Conservation (phyloP, 169 alveolate species). For the Neospora caninum region DNA sequence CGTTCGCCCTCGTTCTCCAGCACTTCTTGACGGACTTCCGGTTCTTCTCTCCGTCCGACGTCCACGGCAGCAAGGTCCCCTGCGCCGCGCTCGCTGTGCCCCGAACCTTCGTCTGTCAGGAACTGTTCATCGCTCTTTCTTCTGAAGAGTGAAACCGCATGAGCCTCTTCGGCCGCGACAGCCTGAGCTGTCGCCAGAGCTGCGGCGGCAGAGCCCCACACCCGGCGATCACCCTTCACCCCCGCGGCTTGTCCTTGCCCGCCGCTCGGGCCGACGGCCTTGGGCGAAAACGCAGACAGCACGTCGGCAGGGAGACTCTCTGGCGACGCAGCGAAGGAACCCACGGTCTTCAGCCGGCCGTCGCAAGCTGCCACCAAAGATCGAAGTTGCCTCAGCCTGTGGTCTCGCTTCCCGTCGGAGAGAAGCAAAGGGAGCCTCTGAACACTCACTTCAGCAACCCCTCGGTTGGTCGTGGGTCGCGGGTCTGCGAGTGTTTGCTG, state of each 20-base stretch:
- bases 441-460: too few relatives aligned
- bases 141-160: neutral
- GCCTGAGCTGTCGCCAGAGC: neutral
- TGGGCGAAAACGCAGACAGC: too few relatives aligned
- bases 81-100: neutral
- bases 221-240: neutral
- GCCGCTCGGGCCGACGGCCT: too few relatives aligned
- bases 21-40: too few relatives aligned
- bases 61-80: neutral
- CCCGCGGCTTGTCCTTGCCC: too few relatives aligned
- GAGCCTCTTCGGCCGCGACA: neutral
- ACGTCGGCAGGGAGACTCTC: neutral
- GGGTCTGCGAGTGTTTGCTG: too few relatives aligned
- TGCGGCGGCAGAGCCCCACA: neutral
- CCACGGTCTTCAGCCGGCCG: neutral
- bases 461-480: too few relatives aligned
- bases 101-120: neutral
- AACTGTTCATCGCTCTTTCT: neutral
- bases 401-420: neutral
- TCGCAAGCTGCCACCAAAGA: neutral
- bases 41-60: neutral
- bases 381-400: neutral
- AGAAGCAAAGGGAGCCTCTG: neutral
- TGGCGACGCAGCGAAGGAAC: neutral
- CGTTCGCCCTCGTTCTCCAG: neutral